phyloP scores from a whole-genome alignment of 108 stramenopile species.

The Stephanodiscus triporus region DNA sequence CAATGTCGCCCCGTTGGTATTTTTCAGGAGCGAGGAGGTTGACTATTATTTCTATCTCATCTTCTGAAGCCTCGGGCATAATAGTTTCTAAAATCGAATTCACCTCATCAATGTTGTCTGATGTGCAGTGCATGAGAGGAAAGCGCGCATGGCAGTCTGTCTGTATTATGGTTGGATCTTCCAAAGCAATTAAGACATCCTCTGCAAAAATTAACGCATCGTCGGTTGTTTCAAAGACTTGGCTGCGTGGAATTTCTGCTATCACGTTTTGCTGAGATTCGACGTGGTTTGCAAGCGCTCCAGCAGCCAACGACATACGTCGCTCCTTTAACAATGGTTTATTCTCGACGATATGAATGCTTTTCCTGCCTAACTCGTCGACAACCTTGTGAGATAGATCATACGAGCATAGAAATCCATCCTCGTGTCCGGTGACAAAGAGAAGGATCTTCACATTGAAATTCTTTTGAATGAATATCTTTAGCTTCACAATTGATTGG shows the following conservation, averaged over 20 bases:
- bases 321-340: constrained; percentile 14
- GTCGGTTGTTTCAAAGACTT: constrained; percentile 59
- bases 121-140: constrained; percentile 10
- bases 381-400: constrained; percentile 46
- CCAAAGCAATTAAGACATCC: constrained; percentile 60
- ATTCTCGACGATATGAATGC: constrained; percentile 7
- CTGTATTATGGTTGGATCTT: constrained; percentile 47
- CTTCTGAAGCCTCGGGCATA: constrained; percentile 22
- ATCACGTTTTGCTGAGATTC: constrained; percentile 12
- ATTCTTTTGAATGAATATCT: constrained; percentile 44
- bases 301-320: constrained; percentile 12
- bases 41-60: constrained; percentile 41
- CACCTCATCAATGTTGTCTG: constrained; percentile 23
- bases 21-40: constrained; percentile 45
- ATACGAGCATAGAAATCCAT: constrained; percentile 68
- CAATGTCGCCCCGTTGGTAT: constrained; percentile 44
- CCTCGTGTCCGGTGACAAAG: constrained; percentile 62
- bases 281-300: constrained; percentile 15
- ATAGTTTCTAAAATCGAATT: constrained; percentile 47
- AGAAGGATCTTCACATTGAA: constrained; percentile 52
- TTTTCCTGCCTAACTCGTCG: constrained; percentile 2
- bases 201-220: constrained; percentile 69
- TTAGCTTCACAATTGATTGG: constrained; percentile 69
- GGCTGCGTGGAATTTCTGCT: constrained; percentile 29
- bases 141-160: constrained; percentile 32